phyloP scores from a whole-genome alignment of 495 filamentous ascomycete species.

The Parathielavia hyrcaniae region DNA sequence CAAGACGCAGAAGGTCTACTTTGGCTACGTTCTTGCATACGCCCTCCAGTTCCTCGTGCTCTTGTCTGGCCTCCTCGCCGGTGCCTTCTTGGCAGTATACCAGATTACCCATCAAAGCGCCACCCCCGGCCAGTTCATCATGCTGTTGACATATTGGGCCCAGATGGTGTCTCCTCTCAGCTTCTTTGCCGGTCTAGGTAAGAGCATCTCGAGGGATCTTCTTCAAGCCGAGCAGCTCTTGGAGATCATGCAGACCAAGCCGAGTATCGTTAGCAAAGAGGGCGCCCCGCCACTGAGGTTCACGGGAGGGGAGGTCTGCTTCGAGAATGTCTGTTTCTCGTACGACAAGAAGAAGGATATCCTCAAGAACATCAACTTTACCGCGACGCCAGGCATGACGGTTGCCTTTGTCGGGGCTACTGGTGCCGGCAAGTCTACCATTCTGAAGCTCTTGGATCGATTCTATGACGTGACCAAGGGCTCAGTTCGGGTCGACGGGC shows the following conservation, averaged over 20 bases:
- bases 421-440: constrained; percentile 70
- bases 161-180: constrained; percentile 55
- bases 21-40: constrained; percentile 40
- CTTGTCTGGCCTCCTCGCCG: constrained; percentile 55
- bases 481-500: constrained; percentile 63
- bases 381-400: constrained; percentile 53
- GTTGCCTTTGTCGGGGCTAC: constrained; percentile 73
- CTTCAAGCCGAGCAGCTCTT: constrained; percentile 68
- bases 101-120: constrained; percentile 51
- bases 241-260: constrained; percentile 61
- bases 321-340: constrained; percentile 60
- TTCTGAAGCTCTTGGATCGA: constrained; percentile 63
- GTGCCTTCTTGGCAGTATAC: constrained; percentile 61
- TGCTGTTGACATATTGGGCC: constrained; percentile 65
- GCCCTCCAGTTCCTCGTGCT: constrained; percentile 57
- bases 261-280: constrained; percentile 52
- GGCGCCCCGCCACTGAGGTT: constrained; percentile 52
- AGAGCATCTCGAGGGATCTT: constrained; percentile 53
- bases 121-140: constrained; percentile 64
- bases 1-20: constrained; percentile 36
- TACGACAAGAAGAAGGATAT: constrained; percentile 64
- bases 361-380: constrained; percentile 60
- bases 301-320: constrained; percentile 55
- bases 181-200: constrained; percentile 57
- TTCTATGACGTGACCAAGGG: constrained; percentile 64